A percentile compares a stretch with the other conserved stretches of the same genome.
phyloP scores from a whole-genome alignment of 805 yeast genomes.

The Candida argentea region DNA sequence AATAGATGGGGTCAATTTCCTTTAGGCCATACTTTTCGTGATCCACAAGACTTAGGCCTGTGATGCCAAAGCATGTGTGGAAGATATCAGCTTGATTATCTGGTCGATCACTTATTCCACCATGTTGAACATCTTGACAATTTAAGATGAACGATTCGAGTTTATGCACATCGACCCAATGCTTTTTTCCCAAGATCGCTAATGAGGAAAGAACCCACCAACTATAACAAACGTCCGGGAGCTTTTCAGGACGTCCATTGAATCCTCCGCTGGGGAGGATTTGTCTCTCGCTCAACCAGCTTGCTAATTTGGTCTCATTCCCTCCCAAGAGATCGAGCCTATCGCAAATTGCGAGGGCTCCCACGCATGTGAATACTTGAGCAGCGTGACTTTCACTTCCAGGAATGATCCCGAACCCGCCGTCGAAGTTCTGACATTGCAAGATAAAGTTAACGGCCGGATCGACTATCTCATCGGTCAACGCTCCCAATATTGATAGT shows the following conservation, averaged over 20 bases:
- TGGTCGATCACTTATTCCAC: constrained; percentile 90
- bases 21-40: constrained; percentile 39
- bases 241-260: constrained; percentile 91
- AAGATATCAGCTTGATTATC: constrained; percentile 88
- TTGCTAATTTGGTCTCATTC: constrained; percentile 39
- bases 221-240: constrained; percentile 95
- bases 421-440: constrained; percentile 82
- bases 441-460: constrained; percentile 58
- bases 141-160: constrained; percentile 57
- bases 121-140: constrained; percentile 68
- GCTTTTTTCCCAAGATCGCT: constrained; percentile 50
- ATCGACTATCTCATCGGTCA: constrained; percentile 45
- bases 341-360: constrained; percentile 61
- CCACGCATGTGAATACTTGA: constrained; percentile 80
- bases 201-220: constrained; percentile 93
- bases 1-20: constrained; percentile 77
- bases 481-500: constrained; percentile 55
- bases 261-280: constrained; percentile 71
- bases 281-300: constrained; percentile 93
- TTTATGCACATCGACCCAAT: constrained; percentile 68
- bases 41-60: constrained; percentile 76
- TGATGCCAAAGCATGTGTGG: constrained; percentile 84
- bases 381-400: constrained; percentile 96
- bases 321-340: constrained; percentile 38
- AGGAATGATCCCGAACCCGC: constrained; percentile 89